These are phyloP conservation scores for Hypoxylon sp. DNA, from an alignment of 2,329 filamentous ascomycete genomes.

Conservation along the genomic window DNA sequence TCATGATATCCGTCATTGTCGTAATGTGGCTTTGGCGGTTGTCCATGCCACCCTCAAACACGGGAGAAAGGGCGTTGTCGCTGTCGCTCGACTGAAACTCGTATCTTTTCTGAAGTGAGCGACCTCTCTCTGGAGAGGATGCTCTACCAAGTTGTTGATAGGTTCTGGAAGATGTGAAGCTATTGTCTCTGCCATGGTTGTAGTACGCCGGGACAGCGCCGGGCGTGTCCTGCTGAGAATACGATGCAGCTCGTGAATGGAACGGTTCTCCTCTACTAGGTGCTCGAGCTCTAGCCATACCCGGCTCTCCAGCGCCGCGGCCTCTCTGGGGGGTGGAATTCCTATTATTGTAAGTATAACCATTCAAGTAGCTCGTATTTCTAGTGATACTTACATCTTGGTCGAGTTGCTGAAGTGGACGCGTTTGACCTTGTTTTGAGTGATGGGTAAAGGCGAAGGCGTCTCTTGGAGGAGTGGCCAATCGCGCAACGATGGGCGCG, in stretches of 20 bases:
- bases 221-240: neutral
- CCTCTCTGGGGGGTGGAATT: neutral
- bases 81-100: constrained; percentile 23
- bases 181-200: constrained; percentile 14
- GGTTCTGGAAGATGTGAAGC: neutral
- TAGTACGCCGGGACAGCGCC: neutral
- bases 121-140: constrained; percentile 31
- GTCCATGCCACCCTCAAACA: constrained; percentile 24
- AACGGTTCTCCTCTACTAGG: constrained; percentile 9
- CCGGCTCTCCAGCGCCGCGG: constrained; percentile 4
- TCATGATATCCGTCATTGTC: constrained; percentile 45
- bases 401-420: constrained; percentile 1
- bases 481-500: neutral
- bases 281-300: constrained; percentile 6
- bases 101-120: constrained; percentile 10
- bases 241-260: constrained; percentile 19
- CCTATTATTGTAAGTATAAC: constrained; percentile 31
- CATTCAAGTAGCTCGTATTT: neutral
- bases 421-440: neutral
- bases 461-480: neutral
- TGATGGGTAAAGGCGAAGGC: neutral
- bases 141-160: constrained; percentile 8
- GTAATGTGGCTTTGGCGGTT: constrained; percentile 45
- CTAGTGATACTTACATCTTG: constrained; percentile 31
- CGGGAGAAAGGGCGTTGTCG: constrained; percentile 29